Conservation (phyloP, 2,329 filamentous ascomycete species). For the Penicillium sclerotiorum region DNA sequence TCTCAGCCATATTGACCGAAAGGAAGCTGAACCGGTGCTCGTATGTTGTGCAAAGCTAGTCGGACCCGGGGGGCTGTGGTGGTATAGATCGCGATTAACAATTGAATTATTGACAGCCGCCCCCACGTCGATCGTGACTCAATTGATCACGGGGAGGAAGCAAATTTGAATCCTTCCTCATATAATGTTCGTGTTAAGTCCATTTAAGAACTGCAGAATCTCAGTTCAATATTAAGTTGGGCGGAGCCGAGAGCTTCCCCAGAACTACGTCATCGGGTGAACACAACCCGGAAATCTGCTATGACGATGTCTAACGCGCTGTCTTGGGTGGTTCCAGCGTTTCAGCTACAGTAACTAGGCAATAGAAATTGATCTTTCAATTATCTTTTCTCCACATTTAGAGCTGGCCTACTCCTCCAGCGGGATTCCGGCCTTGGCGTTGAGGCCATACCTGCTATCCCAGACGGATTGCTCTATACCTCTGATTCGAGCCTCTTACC, state of each 20-base stretch:
- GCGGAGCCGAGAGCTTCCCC: conserved; percentile 16
- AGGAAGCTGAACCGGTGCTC: too few species aligned
- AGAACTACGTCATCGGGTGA: conserved; percentile 27
- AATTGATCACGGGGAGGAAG: not conserved
- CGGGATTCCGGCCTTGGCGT: conserved; percentile 9
- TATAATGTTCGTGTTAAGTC: not conserved
- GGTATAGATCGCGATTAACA: not conserved
- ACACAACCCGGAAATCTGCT: conserved; percentile 18
- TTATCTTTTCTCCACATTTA: conserved; percentile 11
- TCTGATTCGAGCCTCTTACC: too few species aligned
- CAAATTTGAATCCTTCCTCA: not conserved
- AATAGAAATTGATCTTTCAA: not conserved
- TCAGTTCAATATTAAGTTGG: not conserved
- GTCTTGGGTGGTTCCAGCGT: conserved; percentile 2
- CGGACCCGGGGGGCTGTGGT: not conserved
- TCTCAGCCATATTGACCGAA: conserved; percentile 3
- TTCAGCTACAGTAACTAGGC: conserved; percentile 2
- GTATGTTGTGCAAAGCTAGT: too few species aligned
- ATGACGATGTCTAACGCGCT: conserved; percentile 22
- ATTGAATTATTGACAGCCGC: conserved; percentile 1
- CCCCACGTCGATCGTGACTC: conserved; percentile 1
- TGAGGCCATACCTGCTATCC: not conserved
- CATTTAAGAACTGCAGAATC: not conserved
- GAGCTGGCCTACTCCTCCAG: not conserved
- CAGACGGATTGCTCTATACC: too few species aligned